Evolutionary conservation across 2,329 filamentous ascomycete genomes (phyloP), one percentile per base, ranked within the genome.

Genomic region (Diatrype stigma): DNA sequence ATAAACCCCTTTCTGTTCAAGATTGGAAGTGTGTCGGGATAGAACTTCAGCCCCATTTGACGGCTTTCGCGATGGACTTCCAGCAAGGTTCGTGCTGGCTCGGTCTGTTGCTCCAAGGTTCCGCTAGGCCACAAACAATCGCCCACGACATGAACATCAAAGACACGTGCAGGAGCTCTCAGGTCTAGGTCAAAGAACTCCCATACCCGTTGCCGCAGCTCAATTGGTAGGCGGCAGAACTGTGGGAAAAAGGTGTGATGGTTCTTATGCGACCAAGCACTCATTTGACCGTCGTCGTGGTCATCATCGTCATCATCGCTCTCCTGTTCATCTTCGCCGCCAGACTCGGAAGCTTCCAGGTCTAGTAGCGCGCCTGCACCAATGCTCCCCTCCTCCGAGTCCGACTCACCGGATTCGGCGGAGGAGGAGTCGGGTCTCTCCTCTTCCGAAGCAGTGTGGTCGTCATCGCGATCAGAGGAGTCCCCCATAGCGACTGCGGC

Each of bases 131-230:
- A 60, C 6, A 64, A 17, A 1, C 54, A 47, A 16, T 19, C 19
- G 7, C 17, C 11, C 3, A 54, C 1, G 5, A 52, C 5, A 0
- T 32, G 37, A 17, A 63, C 51, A 8, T 56, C 47, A 16, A 65
- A 61, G 2, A 71, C 57, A 23, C 66, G 64, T 6, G 52, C 49
- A 35, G 62, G 56, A 2, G 47, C 54, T 32, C 55, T 61, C 11
- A 71, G 52, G 34, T 69, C 53, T 2, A 62, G 64, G 48, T 69
- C 67, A 47, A 68, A 67, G 8, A 60, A 56, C 17, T 65, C 62
- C 70, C 70, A 72, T 35, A 72, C 58, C 28, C 53, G 61, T 4
- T 57, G 42, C 32, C 68, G 68, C 12, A 72, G 62, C 50, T 72
- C 70, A 7, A 58, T 49, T 1, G 69, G 69, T 2, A 72, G 56